Conservation (phyloP, 2,329 filamentous ascomycete genomes). For the Penicillium sp. region DNA sequence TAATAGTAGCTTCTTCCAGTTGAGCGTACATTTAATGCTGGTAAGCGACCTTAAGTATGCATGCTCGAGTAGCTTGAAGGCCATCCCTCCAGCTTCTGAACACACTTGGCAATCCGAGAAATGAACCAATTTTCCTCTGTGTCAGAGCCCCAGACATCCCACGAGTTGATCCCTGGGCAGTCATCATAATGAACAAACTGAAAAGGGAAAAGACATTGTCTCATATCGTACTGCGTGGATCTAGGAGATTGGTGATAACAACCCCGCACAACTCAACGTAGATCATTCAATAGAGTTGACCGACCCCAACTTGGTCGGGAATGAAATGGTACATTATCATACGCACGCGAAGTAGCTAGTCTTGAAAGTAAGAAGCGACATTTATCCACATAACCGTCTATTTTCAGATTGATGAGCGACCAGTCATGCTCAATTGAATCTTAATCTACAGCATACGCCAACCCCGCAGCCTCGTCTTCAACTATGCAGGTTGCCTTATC, state of each 20-base stretch:
- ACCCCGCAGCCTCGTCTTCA: not conserved
- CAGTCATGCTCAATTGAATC: not conserved
- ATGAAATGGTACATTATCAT: not conserved
- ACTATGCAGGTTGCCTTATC: not conserved
- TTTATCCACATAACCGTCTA: not conserved
- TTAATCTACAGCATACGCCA: not conserved
- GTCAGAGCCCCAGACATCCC: not conserved
- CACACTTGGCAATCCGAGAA: not conserved
- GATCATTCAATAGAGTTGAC: not conserved
- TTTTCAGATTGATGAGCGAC: not conserved
- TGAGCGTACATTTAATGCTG: too few relatives aligned
- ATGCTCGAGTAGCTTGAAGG: not conserved
- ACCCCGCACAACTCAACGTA: not conserved
- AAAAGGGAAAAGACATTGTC: not conserved
- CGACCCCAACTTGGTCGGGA: not conserved
- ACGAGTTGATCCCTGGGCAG: not conserved
- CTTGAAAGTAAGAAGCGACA: not conserved
- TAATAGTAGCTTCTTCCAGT: too few relatives aligned
- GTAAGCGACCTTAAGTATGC: not conserved
- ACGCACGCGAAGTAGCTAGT: not conserved
- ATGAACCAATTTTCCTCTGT: not conserved
- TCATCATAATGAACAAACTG: not conserved
- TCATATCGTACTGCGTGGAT: not conserved
- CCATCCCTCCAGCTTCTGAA: not conserved
- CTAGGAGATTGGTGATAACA: not conserved